A percentile compares a stretch with the other conserved stretches of the same genome.
phyloP scores from a whole-genome alignment of 2,329 filamentous ascomycete genomes.

The Hypoxylon sp. region DNA sequence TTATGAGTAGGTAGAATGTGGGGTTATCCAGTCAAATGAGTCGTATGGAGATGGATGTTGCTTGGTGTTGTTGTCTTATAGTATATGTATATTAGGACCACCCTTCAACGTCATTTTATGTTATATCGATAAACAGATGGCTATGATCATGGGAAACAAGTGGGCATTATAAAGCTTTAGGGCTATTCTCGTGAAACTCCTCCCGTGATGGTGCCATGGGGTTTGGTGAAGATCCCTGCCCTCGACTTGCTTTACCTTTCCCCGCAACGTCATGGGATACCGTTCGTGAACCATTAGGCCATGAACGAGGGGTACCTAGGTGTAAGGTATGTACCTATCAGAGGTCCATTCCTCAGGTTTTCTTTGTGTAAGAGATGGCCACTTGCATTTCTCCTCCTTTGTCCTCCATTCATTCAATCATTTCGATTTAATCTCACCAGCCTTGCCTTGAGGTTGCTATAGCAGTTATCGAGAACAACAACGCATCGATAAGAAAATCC shows the following conservation, averaged over 20 bases:
- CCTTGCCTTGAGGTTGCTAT: slow-evolving; percentile 14
- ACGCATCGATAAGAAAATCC: slow-evolving; percentile 14
- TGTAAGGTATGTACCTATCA: slow-evolving; percentile 11
- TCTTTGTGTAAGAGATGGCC: slow-evolving; percentile 29
- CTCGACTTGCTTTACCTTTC: slow-evolving; percentile 31
- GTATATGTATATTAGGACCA: background rate
- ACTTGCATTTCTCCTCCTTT: slow-evolving; percentile 30
- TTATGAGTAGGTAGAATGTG: background rate
- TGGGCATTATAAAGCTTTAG: background rate
- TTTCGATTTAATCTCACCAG: slow-evolving; percentile 14
- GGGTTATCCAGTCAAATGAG: background rate
- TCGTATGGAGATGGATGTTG: background rate
- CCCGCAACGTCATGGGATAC: slow-evolving; percentile 40
- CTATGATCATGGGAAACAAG: background rate
- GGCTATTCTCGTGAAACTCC: slow-evolving; percentile 6
- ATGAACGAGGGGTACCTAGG: slow-evolving; percentile 36
- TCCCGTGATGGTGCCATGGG: slow-evolving; percentile 19
- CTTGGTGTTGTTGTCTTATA: background rate
- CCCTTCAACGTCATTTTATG: background rate
- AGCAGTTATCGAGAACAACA: slow-evolving; percentile 1
- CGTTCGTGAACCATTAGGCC: slow-evolving; percentile 39
- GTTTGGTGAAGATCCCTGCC: slow-evolving; percentile 29
- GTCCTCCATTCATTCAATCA: slow-evolving; percentile 26
- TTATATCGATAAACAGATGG: background rate
- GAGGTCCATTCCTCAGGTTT: slow-evolving; percentile 31